phyloP scores from a whole-genome alignment of 129 eudicot species.

The Flaveria trinervia region DNA sequence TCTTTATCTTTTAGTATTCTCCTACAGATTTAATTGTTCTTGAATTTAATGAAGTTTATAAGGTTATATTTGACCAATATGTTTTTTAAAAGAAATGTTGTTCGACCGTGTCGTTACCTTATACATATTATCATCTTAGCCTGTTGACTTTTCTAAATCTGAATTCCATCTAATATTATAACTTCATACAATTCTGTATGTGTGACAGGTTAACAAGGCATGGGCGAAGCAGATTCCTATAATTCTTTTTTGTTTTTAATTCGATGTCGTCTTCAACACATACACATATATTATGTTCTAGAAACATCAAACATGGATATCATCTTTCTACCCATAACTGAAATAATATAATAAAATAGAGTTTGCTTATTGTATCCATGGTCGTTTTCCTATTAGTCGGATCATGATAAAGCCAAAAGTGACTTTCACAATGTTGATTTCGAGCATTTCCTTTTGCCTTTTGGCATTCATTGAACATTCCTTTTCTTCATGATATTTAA shows the following conservation, averaged over 20 bases:
- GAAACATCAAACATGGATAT: not conserved
- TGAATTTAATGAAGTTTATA: too few relatives aligned
- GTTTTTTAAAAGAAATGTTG: too few relatives aligned
- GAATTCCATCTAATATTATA: too few relatives aligned
- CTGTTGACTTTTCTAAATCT: too few relatives aligned
- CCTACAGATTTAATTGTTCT: too few relatives aligned
- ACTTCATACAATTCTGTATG: too few relatives aligned
- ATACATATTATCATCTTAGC: too few relatives aligned
- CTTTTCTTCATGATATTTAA: not conserved
- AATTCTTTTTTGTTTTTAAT: not conserved
- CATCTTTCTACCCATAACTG: not conserved
- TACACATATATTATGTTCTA: not conserved
- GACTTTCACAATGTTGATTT: slow-evolving; percentile 23
- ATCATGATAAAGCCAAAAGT: slow-evolving; percentile 10
- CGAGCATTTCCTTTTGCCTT: slow-evolving; percentile 11
- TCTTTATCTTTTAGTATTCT: too few relatives aligned
- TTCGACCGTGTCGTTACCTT: too few relatives aligned
- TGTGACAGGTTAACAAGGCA: not conserved
- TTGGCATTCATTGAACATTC: not conserved
- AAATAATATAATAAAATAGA: not conserved
- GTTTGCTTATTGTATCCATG: not conserved
- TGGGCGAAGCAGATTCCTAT: not conserved
- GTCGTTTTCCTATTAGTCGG: slow-evolving; percentile 12
- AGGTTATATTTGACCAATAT: too few relatives aligned
- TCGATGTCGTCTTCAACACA: not conserved